Evolutionary conservation across 768 basidiomycete species (phyloP).

Genomic region (Agrocybe chaxingu): DNA sequence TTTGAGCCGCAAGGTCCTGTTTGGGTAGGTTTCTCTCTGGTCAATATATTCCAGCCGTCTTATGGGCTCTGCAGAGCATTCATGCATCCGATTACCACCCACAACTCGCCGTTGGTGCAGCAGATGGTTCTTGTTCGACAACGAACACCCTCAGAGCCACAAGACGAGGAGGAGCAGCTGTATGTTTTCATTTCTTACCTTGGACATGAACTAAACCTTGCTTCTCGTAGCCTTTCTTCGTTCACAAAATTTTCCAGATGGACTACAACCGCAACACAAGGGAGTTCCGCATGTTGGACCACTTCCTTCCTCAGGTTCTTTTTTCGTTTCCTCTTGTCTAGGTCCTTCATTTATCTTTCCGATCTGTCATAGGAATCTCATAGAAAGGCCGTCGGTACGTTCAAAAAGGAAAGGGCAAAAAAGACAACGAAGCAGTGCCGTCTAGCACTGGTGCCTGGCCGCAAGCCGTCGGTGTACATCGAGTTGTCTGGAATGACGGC

Average conservation of each 20-base stretch:
- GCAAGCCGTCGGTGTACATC: conserved; percentile 70
- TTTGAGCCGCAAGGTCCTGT: conserved; percentile 77
- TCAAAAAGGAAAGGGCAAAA: conserved; percentile 35
- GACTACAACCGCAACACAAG: conserved; percentile 78
- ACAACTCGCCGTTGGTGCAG: conserved; percentile 75
- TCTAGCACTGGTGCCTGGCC: conserved; percentile 73
- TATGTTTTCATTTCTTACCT: conserved; percentile 32
- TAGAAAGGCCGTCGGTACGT: conserved; percentile 39
- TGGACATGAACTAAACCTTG: not conserved
- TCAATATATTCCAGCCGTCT: too few relatives aligned
- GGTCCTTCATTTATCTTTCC: not conserved
- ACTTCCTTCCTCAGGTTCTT: conserved; percentile 65
- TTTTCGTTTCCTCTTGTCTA: not conserved
- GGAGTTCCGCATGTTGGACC: conserved; percentile 87
- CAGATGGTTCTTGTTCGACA: conserved; percentile 79
- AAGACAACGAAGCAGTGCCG: conserved; percentile 25
- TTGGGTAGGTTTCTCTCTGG: conserved; percentile 55
- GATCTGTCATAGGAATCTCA: conserved; percentile 41
- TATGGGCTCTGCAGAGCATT: conserved; percentile 46
- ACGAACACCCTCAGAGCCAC: conserved; percentile 70
- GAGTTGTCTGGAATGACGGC: conserved; percentile 78
- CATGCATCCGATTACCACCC: conserved; percentile 83
- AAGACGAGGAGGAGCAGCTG: conserved; percentile 68
- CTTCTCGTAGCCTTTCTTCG: conserved; percentile 60
- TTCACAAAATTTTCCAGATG: conserved; percentile 79